Percentiles rank a stretch among this genome's conserved stretches.
These are phyloP conservation scores for Saccharomycopsis oosterbeekiorum DNA, from an alignment of 805 yeast genomes.

Conservation along the genomic window DNA sequence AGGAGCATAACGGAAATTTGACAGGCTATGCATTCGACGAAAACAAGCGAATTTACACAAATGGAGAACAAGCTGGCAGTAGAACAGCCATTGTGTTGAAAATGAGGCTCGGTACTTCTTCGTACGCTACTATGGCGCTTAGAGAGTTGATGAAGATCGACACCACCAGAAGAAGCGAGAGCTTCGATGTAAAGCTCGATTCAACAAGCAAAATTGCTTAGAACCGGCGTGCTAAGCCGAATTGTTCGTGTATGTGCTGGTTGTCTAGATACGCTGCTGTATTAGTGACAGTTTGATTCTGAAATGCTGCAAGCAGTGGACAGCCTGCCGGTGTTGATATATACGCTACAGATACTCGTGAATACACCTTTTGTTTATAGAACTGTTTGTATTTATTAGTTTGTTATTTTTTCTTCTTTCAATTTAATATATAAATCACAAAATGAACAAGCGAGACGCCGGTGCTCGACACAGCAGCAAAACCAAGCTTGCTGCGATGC, in stretches of 20 bases:
- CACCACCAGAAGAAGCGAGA: constrained; percentile 46
- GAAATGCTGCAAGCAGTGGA: neutral
- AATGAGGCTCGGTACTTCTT: constrained; percentile 72
- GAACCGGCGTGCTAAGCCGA: neutral
- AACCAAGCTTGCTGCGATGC: too few relatives aligned
- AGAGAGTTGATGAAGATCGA: constrained; percentile 82
- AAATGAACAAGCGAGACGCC: too few relatives aligned
- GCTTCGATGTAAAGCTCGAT: constrained; percentile 30
- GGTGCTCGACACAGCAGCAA: too few relatives aligned
- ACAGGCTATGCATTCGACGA: constrained; percentile 17
- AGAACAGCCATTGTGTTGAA: constrained; percentile 64
- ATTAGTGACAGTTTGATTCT: too few relatives aligned
- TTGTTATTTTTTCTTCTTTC: too few relatives aligned
- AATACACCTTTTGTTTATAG: too few relatives aligned
- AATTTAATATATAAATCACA: too few relatives aligned
- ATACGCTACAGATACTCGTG: too few relatives aligned
- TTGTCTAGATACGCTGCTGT: too few relatives aligned
- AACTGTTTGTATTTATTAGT: too few relatives aligned
- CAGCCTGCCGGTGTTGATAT: too few relatives aligned
- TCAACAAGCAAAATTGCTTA: neutral
- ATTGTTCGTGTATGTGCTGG: too few relatives aligned
- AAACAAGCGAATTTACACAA: constrained; percentile 11
- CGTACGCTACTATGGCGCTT: constrained; percentile 96
- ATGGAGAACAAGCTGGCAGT: constrained; percentile 29
- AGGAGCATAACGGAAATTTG: constrained; percentile 12